Percentiles rank a stretch among this genome's conserved stretches.
Conservation (phyloP, 441 rosid genomes). For the Gossypium trilobum region DNA sequence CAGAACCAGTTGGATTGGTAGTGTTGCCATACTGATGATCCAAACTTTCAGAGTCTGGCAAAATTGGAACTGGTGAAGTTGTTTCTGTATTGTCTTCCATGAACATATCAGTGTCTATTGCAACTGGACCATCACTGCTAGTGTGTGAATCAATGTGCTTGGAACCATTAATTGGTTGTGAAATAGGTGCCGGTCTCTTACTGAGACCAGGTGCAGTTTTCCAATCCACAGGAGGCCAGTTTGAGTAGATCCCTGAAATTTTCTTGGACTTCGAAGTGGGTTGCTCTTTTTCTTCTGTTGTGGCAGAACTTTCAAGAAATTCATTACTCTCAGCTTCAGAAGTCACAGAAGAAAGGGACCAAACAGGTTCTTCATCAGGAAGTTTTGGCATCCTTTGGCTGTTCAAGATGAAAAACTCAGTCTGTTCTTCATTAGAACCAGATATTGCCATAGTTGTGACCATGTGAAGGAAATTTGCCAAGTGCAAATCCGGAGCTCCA, state of each 20-base stretch:
- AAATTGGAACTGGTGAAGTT: constrained; percentile 2
- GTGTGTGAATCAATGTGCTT: constrained; percentile 17
- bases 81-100: constrained; percentile 28
- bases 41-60: constrained; percentile 16
- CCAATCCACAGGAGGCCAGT: constrained; percentile 74
- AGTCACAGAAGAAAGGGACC: constrained; percentile 41
- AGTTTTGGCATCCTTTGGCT: constrained; percentile 65
- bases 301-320: constrained; percentile 13
- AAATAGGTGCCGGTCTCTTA: constrained; percentile 24
- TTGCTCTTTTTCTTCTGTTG: constrained; percentile 20
- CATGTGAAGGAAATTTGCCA: constrained; percentile 90
- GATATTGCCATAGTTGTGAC: constrained; percentile 66
- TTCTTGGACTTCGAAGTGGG: constrained; percentile 29
- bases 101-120: constrained; percentile 28
- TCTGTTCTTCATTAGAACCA: constrained; percentile 62
- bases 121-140: constrained; percentile 22
- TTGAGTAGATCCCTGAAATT: constrained; percentile 35
- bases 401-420: constrained; percentile 57
- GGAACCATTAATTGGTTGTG: constrained; percentile 20
- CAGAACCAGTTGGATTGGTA: constrained; percentile 14
- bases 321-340: constrained; percentile 16
- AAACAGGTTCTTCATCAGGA: constrained; percentile 55
- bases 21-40: constrained; percentile 13
- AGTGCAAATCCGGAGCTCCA: constrained; percentile 57
- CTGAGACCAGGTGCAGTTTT: constrained; percentile 48